Conservation (phyloP, 192 early-diverging fungal genomes). For the Diversispora epigaea region DNA sequence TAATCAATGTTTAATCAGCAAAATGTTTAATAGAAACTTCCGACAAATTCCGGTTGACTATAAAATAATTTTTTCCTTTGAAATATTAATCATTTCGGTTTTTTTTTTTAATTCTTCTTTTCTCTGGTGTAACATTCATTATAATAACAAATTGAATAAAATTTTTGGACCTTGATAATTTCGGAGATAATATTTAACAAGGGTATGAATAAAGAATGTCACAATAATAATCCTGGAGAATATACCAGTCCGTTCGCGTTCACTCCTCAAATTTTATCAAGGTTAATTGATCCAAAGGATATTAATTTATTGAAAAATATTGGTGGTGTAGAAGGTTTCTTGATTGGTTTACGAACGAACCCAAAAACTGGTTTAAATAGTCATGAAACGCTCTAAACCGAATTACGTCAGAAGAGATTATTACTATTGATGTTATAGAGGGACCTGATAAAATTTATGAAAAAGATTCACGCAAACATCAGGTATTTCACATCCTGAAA, state of each 20-base stretch:
- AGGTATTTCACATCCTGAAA: neutral
- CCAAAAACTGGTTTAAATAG: constrained; percentile 45
- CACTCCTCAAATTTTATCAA: constrained; percentile 50
- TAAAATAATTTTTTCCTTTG: too few relatives aligned
- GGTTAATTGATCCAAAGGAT: constrained; percentile 61
- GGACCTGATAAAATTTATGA: constrained; percentile 13
- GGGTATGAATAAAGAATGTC: too few relatives aligned
- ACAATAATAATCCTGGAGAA: too few relatives aligned
- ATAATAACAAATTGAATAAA: too few relatives aligned
- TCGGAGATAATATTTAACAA: too few relatives aligned
- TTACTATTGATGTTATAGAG: neutral
- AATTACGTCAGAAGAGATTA: constrained; percentile 14
- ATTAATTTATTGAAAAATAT: constrained; percentile 40
- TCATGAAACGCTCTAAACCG: constrained; percentile 7
- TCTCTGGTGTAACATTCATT: too few relatives aligned
- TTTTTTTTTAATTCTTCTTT: too few relatives aligned
- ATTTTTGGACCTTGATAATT: too few relatives aligned
- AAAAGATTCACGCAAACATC: neutral
- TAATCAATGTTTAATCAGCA: too few relatives aligned
- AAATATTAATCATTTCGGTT: too few relatives aligned
- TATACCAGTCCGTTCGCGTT: constrained; percentile 52
- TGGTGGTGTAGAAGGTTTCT: constrained; percentile 56
- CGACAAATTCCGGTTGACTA: too few relatives aligned
- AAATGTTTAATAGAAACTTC: too few relatives aligned
- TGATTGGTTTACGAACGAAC: constrained; percentile 50